phyloP scores from a whole-genome alignment of 208 protist species.

The Acanthamoeba lenticulata region DNA sequence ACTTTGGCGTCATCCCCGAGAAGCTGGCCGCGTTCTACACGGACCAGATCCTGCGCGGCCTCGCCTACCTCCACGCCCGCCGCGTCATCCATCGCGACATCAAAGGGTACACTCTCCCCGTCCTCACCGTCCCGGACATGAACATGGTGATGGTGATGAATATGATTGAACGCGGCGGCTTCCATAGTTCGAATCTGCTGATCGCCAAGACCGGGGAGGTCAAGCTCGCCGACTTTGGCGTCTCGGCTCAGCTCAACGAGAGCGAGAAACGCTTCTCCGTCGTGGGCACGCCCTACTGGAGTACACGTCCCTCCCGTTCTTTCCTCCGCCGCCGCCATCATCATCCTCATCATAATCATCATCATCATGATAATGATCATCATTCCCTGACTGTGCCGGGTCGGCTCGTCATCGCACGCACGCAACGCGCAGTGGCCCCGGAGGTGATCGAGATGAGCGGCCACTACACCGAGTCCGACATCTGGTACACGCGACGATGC shows the following conservation, averaged over 20 bases:
- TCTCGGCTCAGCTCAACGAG: slow-evolving; percentile 92
- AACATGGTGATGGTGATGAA: too few relatives aligned
- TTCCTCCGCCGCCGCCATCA: neutral
- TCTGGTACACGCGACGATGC: too few relatives aligned
- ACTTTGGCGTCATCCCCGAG: slow-evolving; percentile 88
- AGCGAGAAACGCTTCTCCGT: slow-evolving; percentile 74
- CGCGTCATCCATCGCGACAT: slow-evolving; percentile 92
- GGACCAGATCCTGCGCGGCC: slow-evolving; percentile 85
- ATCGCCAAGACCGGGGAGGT: slow-evolving; percentile 26
- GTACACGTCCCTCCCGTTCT: slow-evolving; percentile 36
- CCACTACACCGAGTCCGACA: slow-evolving; percentile 88
- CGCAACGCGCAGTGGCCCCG: slow-evolving; percentile 89
- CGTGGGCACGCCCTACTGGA: slow-evolving; percentile 93
- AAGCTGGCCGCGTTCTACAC: slow-evolving; percentile 27
- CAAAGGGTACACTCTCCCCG: slow-evolving; percentile 80
- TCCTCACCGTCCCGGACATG: too few relatives aligned
- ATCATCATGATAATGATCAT: too few relatives aligned
- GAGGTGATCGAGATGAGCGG: slow-evolving; percentile 91
- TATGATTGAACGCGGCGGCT: too few relatives aligned
- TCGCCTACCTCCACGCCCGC: slow-evolving; percentile 90
- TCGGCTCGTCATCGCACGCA: neutral
- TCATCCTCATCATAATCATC: too few relatives aligned
- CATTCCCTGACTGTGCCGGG: neutral
- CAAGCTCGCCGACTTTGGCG: slow-evolving; percentile 96
- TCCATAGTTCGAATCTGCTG: neutral